These are phyloP conservation scores for Mycena pura DNA, from an alignment of 768 basidiomycete genomes.

Conservation along the genomic window DNA sequence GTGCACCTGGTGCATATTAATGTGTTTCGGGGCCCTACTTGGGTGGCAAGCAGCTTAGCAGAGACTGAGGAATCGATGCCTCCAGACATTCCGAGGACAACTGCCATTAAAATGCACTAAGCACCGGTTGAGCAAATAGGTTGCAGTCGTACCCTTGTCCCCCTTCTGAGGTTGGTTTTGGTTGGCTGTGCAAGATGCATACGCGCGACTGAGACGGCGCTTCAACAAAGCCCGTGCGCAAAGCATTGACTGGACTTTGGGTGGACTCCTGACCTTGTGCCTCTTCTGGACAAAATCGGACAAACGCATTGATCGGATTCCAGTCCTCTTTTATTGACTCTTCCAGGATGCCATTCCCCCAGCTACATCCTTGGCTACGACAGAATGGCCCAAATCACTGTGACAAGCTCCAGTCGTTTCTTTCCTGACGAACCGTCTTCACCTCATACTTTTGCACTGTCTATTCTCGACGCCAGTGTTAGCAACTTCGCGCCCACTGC, in stretches of 20 bases:
- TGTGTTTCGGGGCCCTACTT: conserved; percentile 55
- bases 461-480: conserved; percentile 39
- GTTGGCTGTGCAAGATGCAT: not conserved
- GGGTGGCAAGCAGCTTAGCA: conserved; percentile 73
- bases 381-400: not conserved
- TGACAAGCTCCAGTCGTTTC: conserved; percentile 3
- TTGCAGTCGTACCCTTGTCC: conserved; percentile 23
- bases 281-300: too few relatives aligned
- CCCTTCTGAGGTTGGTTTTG: conserved; percentile 20
- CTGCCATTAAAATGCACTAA: conserved; percentile 46
- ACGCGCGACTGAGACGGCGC: conserved; percentile 1
- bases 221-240: conserved; percentile 16
- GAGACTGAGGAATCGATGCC: conserved; percentile 95
- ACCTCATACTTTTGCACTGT: conserved; percentile 23
- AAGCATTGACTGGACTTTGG: too few relatives aligned
- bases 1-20: not conserved
- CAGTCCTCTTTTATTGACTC: too few relatives aligned
- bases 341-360: too few relatives aligned
- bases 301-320: too few relatives aligned
- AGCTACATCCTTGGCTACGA: too few relatives aligned
- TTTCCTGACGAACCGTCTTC: conserved; percentile 10
- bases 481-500: conserved; percentile 33
- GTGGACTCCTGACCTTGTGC: too few relatives aligned
- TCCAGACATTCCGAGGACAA: conserved; percentile 93
- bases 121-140: not conserved